phyloP scores from a whole-genome alignment of 371 early-diverging fungal species.

The Mucor saturninus region DNA sequence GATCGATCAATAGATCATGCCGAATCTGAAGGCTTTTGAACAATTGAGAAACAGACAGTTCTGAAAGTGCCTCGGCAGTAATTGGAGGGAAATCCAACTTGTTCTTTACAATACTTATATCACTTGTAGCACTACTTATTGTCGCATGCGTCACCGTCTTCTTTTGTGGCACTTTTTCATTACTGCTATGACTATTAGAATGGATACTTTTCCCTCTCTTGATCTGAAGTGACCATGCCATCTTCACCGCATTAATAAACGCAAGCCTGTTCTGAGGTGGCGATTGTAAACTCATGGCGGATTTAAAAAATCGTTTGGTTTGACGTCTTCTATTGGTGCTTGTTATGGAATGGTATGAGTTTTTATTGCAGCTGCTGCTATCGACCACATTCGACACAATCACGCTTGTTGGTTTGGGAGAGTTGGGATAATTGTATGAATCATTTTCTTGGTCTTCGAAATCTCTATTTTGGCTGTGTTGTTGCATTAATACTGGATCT shows the following conservation, averaged over 20 bases:
- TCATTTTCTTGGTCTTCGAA: conserved; percentile 3
- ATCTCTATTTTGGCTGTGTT: not conserved
- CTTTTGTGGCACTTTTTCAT: not conserved
- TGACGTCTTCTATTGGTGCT: not conserved
- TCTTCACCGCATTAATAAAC: conserved; percentile 25
- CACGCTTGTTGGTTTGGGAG: conserved; percentile 17
- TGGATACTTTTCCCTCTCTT: conserved; percentile 9
- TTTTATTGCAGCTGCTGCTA: not conserved
- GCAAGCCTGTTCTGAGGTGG: conserved; percentile 24
- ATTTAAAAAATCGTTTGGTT: not conserved
- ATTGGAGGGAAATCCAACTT: conserved; percentile 34
- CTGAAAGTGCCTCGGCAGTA: conserved; percentile 35
- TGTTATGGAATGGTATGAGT: conserved; percentile 14
- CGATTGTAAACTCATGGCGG: not conserved
- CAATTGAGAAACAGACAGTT: conserved; percentile 62
- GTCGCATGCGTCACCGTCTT: not conserved
- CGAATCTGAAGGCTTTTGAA: conserved; percentile 72
- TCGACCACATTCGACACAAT: not conserved
- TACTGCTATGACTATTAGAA: no score
- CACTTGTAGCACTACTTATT: not conserved
- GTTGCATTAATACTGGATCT: conserved; percentile 14
- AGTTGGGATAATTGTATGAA: conserved; percentile 12
- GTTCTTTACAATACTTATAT: conserved; percentile 14
- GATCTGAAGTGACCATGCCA: conserved; percentile 23
- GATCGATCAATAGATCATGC: conserved; percentile 79